Conservation (phyloP, 371 early-diverging fungal species). For the Racocetra persica region DNA sequence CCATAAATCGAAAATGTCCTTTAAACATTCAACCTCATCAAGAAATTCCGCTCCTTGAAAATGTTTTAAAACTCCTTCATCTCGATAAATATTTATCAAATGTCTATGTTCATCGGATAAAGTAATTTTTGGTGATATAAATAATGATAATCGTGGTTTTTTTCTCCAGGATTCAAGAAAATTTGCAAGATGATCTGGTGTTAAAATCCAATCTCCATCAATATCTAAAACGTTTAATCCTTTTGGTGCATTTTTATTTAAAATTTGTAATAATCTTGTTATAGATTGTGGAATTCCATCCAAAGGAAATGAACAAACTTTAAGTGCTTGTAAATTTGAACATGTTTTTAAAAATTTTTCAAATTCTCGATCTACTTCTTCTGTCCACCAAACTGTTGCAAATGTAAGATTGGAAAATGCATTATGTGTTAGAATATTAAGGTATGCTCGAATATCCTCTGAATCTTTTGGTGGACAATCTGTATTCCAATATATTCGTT, state of each 20-base stretch:
- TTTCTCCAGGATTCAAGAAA: background rate
- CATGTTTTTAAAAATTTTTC: background rate
- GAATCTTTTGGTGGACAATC: background rate
- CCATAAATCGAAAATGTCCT: background rate
- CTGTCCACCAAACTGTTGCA: conserved; percentile 11
- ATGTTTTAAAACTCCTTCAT: background rate
- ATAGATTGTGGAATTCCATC: background rate
- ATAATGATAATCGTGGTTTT: conserved; percentile 19
- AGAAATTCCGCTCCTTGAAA: background rate
- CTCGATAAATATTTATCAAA: background rate
- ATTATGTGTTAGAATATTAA: background rate
- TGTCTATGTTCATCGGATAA: background rate
- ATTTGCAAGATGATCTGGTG: background rate
- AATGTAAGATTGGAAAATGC: conserved; percentile 1
- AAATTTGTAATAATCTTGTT: background rate
- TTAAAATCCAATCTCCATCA: conserved; percentile 11
- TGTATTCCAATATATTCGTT: conserved; percentile 18
- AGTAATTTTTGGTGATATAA: background rate
- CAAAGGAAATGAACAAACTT: background rate
- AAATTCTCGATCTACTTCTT: background rate
- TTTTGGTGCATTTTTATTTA: background rate
- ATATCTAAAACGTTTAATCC: background rate
- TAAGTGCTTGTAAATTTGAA: background rate
- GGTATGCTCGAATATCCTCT: background rate
- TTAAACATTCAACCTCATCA: conserved; percentile 7